Evolutionary conservation across 2,329 filamentous ascomycete species (phyloP).

Genomic region (Fragosphaeria purpurea): DNA sequence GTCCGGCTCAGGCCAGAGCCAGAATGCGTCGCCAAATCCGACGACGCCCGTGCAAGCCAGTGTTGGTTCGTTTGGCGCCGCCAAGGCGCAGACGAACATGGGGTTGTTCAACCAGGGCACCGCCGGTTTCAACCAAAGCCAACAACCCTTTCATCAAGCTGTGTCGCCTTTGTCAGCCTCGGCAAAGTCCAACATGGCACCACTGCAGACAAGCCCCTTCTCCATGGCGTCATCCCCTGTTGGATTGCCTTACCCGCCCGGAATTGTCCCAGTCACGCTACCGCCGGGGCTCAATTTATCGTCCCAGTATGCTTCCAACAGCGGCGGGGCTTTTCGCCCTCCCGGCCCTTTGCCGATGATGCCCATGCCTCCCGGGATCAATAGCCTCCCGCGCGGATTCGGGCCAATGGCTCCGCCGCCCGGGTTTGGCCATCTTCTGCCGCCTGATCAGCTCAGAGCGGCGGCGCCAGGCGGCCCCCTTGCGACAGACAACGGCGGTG

Average conservation of each 20-base stretch:
- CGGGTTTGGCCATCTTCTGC: slow-evolving; percentile 36
- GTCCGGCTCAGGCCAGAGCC: slow-evolving; percentile 43
- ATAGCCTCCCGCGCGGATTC: slow-evolving; percentile 34
- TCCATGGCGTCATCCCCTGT: slow-evolving; percentile 27
- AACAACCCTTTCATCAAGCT: slow-evolving; percentile 28
- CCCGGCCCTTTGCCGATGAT: slow-evolving; percentile 40
- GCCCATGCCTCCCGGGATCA: slow-evolving; percentile 42
- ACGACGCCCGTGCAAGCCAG: slow-evolving; percentile 56
- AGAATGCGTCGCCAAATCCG: slow-evolving; percentile 49
- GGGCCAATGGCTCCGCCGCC: slow-evolving; percentile 40
- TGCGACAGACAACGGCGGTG: slow-evolving; percentile 22
- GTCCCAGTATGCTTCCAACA: slow-evolving; percentile 1
- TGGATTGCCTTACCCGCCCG: slow-evolving; percentile 30
- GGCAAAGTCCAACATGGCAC: slow-evolving; percentile 30
- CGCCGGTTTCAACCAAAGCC: not conserved
- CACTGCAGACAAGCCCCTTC: slow-evolving; percentile 33
- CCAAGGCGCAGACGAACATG: slow-evolving; percentile 19
- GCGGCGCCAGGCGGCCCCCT: slow-evolving; percentile 11
- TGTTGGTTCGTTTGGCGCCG: slow-evolving; percentile 51
- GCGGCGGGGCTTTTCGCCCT: slow-evolving; percentile 1
- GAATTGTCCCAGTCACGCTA: slow-evolving; percentile 18
- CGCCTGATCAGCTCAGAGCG: slow-evolving; percentile 24
- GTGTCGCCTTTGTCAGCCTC: slow-evolving; percentile 53
- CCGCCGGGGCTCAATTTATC: slow-evolving; percentile 7
- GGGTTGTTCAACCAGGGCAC: slow-evolving; percentile 10